Evolutionary conservation across 768 basidiomycete genomes (phyloP), one percentile per base, ranked within the genome.

Genomic region (Leccinum obscurum): DNA sequence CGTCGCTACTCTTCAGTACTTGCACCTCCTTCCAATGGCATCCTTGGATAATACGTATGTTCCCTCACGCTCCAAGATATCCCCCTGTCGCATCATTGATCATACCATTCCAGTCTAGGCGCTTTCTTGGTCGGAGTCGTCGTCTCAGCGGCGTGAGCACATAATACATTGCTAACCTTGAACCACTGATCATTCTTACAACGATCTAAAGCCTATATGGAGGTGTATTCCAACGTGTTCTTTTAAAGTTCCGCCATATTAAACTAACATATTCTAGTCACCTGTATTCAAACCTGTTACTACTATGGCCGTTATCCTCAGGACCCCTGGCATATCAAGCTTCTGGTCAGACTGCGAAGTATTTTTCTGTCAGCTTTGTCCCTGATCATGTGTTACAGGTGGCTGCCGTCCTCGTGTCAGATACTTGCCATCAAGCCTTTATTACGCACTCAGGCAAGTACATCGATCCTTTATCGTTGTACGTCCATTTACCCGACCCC

Each of bases 201-300:
- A 24, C 26, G 39, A 61, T 24, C 13, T 20, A 37, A 30, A 85
- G 85, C 6, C 70, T 85, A 24, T 80, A 82, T 59, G 84, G 84
- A 74, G 80, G 84, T 84, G 52, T 1, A 73, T 65, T 24, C 10
- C 14, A 34, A 39, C 14, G 6, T n/a, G 17, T 39, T 24, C 48
- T 41, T 62, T 52, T 41, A 53, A 28, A 28, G 28, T 28, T 28
- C 28, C 28, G 4, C 30, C 30, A n/a, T n/a, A 34, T 64, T 37
- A 58, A 71, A 14, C 46, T 17, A 11, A 7, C 32, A 34, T 51
- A 9, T 41, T 0, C 39, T 46, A 87, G 85, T 86, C n/a, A 85
- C 85, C 13, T 75, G 77, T 57, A 75, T 86, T 14, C 85, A 87
- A 68, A 77, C 80, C 1, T 85, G 77, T 77, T 85, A 81, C 63